A percentile compares a stretch with the other conserved stretches of the same genome.
Conservation (phyloP, 257 asterid genomes). For the Cordia subcordata region DNA sequence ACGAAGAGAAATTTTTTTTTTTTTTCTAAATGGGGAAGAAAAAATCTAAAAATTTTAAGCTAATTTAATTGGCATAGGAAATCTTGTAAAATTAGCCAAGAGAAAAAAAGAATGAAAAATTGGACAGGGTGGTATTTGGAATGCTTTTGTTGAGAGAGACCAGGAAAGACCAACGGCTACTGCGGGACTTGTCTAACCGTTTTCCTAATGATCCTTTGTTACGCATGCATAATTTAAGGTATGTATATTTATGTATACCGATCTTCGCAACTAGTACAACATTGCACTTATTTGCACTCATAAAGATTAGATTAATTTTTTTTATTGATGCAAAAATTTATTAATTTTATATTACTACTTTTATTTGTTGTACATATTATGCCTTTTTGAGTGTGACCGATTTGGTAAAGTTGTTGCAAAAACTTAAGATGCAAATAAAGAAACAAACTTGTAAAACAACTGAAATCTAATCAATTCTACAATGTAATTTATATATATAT, state of each 20-base stretch:
- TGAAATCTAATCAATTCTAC: too few relatives aligned
- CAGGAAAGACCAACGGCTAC: conserved; percentile 22
- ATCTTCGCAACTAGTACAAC: too few relatives aligned
- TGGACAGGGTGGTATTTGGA: conserved; percentile 8
- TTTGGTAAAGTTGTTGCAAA: too few relatives aligned
- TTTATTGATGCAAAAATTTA: too few relatives aligned
- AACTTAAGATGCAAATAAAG: too few relatives aligned
- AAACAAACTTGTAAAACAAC: too few relatives aligned
- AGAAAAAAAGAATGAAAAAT: neutral
- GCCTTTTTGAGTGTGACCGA: too few relatives aligned
- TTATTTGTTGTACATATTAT: too few relatives aligned
- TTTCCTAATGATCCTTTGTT: conserved; percentile 4
- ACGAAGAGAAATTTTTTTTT: neutral
- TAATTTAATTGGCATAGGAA: conserved; percentile 17
- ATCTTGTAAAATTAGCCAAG: conserved; percentile 5
- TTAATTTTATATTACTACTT: too few relatives aligned
- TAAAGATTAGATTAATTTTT: too few relatives aligned
- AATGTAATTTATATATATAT: too few relatives aligned
- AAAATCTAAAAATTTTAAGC: conserved; percentile 3
- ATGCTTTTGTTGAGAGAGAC: conserved; percentile 14
- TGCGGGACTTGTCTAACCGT: conserved; percentile 26
- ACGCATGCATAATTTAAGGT: neutral
- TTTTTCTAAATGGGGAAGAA: conserved; percentile 1
- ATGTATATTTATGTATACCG: neutral
- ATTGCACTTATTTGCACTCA: too few relatives aligned